Conservation (phyloP, 345 rosid species). For the Populus ilicifolia region DNA sequence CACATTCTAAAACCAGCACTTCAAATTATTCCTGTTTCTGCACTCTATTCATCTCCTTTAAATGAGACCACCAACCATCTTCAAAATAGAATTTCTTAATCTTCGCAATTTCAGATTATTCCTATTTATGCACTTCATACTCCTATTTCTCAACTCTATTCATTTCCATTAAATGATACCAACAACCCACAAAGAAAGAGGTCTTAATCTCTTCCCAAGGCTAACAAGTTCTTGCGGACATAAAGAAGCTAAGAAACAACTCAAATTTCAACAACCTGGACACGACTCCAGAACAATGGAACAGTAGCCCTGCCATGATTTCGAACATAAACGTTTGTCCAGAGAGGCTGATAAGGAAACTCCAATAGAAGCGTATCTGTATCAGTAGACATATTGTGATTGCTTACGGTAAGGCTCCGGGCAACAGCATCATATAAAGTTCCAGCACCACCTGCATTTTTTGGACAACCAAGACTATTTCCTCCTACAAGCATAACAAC, state of each 20-base stretch:
- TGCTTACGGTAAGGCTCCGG: constrained; percentile 78
- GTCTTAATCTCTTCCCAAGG: not conserved
- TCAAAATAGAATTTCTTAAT: not conserved
- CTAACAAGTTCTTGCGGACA: not conserved
- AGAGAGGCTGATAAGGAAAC: constrained; percentile 89
- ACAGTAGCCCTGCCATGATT: constrained; percentile 89
- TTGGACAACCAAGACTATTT: constrained; percentile 67
- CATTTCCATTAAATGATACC: not conserved
- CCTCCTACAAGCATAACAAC: constrained; percentile 59
- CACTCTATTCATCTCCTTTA: not conserved
- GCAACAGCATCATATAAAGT: constrained; percentile 97
- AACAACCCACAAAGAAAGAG: not conserved
- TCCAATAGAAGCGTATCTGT: constrained; percentile 93
- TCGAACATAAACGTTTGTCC: constrained; percentile 87
- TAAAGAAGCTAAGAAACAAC: not conserved
- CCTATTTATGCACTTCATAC: not conserved
- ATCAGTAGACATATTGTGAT: constrained; percentile 78
- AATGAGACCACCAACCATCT: not conserved
- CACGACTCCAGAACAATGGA: constrained; percentile 99
- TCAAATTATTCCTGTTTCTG: not conserved
- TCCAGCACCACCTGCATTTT: constrained; percentile 96
- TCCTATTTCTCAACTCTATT: not conserved
- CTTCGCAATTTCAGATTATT: not conserved
- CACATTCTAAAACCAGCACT: not conserved
- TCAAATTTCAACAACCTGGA: constrained; percentile 63